Base-by-base conservation (phyloP, 257 asterid genomes). In the Cruciata laevipes region DNA sequence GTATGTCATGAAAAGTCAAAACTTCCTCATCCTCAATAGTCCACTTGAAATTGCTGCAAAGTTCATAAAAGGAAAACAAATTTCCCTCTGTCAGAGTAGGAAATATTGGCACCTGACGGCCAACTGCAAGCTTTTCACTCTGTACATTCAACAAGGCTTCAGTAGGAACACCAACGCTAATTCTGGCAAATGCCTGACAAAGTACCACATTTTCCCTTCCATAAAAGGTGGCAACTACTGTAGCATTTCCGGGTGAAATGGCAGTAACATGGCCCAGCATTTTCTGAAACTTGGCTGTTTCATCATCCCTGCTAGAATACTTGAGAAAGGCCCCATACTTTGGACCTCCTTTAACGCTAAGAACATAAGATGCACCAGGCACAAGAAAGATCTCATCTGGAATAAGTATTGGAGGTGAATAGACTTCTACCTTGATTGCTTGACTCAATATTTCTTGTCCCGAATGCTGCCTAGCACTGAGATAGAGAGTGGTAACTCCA, bases 301-400 rank as follows among this genome's bases (percentile, higher is more conserved):
- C 74, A 78, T 81, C 86, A 74, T 89, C 87, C 83, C 75, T 31
- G 74, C 87, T 79, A 63, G 83, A 76, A 72, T 69, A 92, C 81
- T 81, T 78, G 58, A 87, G 79, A 60, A 65, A 80, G 37, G 95
- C 79, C 78, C 87, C 86, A 69, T 85, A 73, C 77, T 77, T 76
- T 18, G 97, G 98, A 74, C 97, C 97, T 67, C 98, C 98, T 75
- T 76, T 73, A 35, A 89, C 89, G 59, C 84, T 71, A 67, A 92
- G 80, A 74, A 83, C 86, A 69, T 83, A 89, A 24, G 96, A 87
- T 66, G 95, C 91, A 55, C 98, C 98, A 8, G 97, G 98, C 38
- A 87, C 96, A 44, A 92, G 91, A 80, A 89, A 89, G 75, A 87
- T 78, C 66, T 86, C 81, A 57, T 78, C 55, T 61, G 98, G 97